Percentiles rank a stretch among this genome's conserved stretches.
phyloP scores from a whole-genome alignment of 805 yeast genomes.

The Wickerhamomyces rabaulensis region DNA sequence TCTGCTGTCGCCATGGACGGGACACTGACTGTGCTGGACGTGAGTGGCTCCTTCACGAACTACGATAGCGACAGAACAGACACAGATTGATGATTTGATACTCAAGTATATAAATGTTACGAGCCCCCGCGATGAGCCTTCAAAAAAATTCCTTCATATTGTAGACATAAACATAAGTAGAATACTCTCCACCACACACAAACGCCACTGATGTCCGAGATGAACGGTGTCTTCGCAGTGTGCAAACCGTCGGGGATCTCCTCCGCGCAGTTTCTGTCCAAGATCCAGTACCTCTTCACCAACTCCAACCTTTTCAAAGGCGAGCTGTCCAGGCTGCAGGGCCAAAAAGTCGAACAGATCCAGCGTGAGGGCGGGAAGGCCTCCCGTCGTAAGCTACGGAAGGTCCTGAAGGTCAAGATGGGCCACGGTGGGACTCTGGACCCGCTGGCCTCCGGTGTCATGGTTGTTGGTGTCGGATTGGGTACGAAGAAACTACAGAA shows the following conservation, averaged over 20 bases:
- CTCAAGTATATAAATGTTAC: no score
- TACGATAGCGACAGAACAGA: constrained; percentile 11
- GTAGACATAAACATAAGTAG: no score
- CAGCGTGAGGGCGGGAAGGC: constrained; percentile 37
- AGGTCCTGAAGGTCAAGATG: constrained; percentile 64
- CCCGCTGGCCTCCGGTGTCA: constrained; percentile 91
- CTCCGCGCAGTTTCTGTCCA: constrained; percentile 67
- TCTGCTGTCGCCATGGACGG: constrained; percentile 12
- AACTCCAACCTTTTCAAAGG: constrained; percentile 50
- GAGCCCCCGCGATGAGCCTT: background rate
- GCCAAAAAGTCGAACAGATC: constrained; percentile 37
- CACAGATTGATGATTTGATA: constrained; percentile 10
- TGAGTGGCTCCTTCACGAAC: constrained; percentile 3
- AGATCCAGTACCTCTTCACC: constrained; percentile 59
- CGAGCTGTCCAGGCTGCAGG: constrained; percentile 46
- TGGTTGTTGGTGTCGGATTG: constrained; percentile 84
- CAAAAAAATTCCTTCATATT: no score
- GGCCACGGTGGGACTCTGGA: constrained; percentile 99
- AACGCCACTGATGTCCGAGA: constrained; percentile 20
- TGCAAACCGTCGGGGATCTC: constrained; percentile 84
- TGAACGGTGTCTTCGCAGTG: constrained; percentile 93
- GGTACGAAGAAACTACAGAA: constrained; percentile 82
- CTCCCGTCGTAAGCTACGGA: constrained; percentile 45
- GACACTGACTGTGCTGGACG: constrained; percentile 4
- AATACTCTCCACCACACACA: no score